These are phyloP conservation scores for Mycosphaerella sp. DNA, from an alignment of 2,329 filamentous ascomycete genomes.

Conservation along the genomic window DNA sequence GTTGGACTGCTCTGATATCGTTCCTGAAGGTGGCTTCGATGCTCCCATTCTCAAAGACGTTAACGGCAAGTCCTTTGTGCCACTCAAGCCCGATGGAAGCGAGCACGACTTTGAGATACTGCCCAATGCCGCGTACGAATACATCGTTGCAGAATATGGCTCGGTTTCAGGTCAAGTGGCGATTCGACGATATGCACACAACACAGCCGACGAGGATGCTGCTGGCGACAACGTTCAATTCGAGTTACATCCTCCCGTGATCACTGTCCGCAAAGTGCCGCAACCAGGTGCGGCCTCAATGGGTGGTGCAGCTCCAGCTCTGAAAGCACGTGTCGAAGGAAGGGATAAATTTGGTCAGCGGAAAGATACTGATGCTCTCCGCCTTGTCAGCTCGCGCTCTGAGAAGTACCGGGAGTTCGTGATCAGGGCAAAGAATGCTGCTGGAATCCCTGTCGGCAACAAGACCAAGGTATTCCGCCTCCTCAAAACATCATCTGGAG, in stretches of 20 bases:
- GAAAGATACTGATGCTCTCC: conserved; percentile 50
- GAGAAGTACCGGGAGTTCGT: conserved; percentile 69
- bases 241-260: conserved; percentile 77
- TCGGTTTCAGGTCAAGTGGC: conserved; percentile 56
- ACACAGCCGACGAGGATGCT: conserved; percentile 58
- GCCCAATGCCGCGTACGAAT: conserved; percentile 71
- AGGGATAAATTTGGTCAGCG: conserved; percentile 21
- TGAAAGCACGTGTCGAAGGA: conserved; percentile 15
- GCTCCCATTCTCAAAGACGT: conserved; percentile 23
- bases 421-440: conserved; percentile 61
- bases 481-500: conserved; percentile 45
- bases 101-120: conserved; percentile 71
- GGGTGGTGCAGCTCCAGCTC: conserved; percentile 32
- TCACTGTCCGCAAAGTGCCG: conserved; percentile 75
- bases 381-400: conserved; percentile 64
- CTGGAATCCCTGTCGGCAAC: conserved; percentile 59
- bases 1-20: conserved; percentile 80
- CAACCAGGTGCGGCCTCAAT: conserved; percentile 28
- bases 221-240: conserved; percentile 62
- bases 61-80: conserved; percentile 51
- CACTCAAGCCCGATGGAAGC: conserved; percentile 62
- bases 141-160: conserved; percentile 78
- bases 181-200: conserved; percentile 70
- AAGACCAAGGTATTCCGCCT: conserved; percentile 70
- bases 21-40: conserved; percentile 37